Evolutionary conservation across 306 rosid genomes (phyloP).

Genomic region (Dryas alaskensis): DNA sequence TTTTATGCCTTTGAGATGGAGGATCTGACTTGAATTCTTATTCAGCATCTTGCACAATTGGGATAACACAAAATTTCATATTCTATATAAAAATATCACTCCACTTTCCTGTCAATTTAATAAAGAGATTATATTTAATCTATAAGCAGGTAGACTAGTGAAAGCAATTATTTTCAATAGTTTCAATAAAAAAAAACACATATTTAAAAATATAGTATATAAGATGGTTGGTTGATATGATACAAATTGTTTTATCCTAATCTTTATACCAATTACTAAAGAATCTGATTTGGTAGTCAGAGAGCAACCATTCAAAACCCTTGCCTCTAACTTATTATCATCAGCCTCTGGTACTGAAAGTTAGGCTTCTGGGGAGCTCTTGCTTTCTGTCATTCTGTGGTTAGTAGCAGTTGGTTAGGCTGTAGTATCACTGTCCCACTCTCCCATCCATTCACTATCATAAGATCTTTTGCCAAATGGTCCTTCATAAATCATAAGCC

Average conservation of each 20-base stretch:
- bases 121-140: too few species aligned
- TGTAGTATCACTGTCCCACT: background rate
- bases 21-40: background rate
- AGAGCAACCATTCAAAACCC: constrained; percentile 11
- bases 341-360: constrained; percentile 7
- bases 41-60: too few species aligned
- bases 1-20: background rate
- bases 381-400: constrained; percentile 17
- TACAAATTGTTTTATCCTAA: background rate
- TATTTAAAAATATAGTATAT: too few species aligned
- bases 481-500: background rate
- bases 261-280: background rate
- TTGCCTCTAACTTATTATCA: background rate
- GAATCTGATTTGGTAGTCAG: background rate
- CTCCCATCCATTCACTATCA: background rate
- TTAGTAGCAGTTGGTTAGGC: constrained; percentile 1
- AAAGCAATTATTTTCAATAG: too few species aligned
- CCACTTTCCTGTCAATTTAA: too few species aligned
- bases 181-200: too few species aligned
- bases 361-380: constrained; percentile 9
- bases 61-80: too few species aligned
- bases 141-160: too few species aligned
- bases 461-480: background rate
- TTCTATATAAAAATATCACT: too few species aligned
- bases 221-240: too few species aligned